Conservation (phyloP, 2,329 filamentous ascomycete species). For the Paecilomyces sp. region DNA sequence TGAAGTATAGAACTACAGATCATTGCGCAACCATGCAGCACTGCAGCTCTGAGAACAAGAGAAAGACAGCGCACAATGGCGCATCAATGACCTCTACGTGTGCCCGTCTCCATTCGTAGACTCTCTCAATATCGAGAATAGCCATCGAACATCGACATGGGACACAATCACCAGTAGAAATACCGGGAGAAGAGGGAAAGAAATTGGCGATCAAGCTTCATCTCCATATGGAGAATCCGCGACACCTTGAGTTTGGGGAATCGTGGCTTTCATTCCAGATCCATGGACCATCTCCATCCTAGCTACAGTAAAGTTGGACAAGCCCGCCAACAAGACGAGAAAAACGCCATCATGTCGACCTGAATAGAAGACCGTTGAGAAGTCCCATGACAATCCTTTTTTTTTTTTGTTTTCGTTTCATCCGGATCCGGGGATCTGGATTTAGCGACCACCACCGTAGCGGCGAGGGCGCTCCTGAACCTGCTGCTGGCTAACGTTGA, state of each 20-base stretch:
- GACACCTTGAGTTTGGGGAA: slow-evolving; percentile 66
- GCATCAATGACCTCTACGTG: not conserved
- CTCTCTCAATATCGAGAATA: not conserved
- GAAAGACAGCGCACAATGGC: not conserved
- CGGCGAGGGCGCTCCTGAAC: slow-evolving; percentile 71
- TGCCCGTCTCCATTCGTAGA: not conserved
- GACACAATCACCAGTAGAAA: not conserved
- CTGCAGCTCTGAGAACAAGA: not conserved
- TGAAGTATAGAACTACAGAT: slow-evolving; percentile 2
- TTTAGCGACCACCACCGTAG: slow-evolving; percentile 44
- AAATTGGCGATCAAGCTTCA: slow-evolving; percentile 89
- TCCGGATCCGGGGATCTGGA: not conserved
- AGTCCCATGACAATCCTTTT: slow-evolving; percentile 3
- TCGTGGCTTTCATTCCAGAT: slow-evolving; percentile 35
- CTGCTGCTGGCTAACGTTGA: slow-evolving; percentile 84
- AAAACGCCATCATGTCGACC: slow-evolving; percentile 9
- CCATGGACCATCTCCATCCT: slow-evolving; percentile 18
- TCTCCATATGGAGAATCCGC: slow-evolving; percentile 67
- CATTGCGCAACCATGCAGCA: not conserved
- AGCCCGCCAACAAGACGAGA: slow-evolving; percentile 21
- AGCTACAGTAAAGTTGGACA: slow-evolving; percentile 19
- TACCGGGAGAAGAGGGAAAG: slow-evolving; percentile 19
- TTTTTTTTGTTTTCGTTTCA: slow-evolving; percentile 12
- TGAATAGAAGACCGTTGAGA: not conserved
- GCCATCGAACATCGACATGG: not conserved